Conservation (phyloP, 345 rosid species). For the Camelina sativa region DNA sequence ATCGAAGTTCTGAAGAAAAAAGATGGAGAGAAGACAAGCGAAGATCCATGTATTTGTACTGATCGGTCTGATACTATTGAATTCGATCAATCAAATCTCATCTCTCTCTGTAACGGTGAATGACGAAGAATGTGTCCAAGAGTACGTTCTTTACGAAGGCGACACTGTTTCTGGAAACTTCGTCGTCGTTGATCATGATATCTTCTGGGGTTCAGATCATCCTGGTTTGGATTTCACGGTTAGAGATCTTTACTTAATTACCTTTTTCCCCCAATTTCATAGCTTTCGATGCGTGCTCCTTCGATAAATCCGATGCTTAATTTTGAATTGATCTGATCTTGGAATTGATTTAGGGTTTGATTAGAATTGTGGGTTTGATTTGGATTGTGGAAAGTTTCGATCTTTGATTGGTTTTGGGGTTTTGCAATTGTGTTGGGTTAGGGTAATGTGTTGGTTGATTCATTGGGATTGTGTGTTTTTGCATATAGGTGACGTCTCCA, state of each 20-base stretch:
- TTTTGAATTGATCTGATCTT: conserved; percentile 28
- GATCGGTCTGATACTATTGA: conserved; percentile 48
- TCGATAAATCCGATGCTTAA: conserved; percentile 21
- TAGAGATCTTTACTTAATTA: conserved; percentile 21
- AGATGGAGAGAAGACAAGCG: conserved; percentile 48
- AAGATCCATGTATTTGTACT: conserved; percentile 44
- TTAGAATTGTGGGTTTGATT: not conserved
- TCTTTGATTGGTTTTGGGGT: not conserved
- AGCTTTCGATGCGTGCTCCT: not conserved
- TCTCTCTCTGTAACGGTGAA: conserved; percentile 88
- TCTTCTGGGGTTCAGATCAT: conserved; percentile 98
- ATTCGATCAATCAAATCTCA: conserved; percentile 51
- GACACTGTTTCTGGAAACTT: conserved; percentile 89
- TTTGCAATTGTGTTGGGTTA: not conserved
- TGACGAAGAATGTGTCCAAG: conserved; percentile 89
- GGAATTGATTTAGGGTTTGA: too few relatives aligned
- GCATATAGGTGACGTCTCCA: conserved; percentile 78
- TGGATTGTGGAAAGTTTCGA: not conserved
- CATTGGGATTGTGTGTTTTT: not conserved
- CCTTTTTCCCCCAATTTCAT: not conserved
- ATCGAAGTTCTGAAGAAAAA: conserved; percentile 33
- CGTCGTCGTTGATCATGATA: conserved; percentile 98
- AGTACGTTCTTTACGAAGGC: conserved; percentile 91
- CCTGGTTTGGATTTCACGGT: conserved; percentile 95
- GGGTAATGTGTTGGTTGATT: not conserved